Base-by-base conservation (phyloP, 148 eudicot genomes). In the Oxyria digyna region DNA sequence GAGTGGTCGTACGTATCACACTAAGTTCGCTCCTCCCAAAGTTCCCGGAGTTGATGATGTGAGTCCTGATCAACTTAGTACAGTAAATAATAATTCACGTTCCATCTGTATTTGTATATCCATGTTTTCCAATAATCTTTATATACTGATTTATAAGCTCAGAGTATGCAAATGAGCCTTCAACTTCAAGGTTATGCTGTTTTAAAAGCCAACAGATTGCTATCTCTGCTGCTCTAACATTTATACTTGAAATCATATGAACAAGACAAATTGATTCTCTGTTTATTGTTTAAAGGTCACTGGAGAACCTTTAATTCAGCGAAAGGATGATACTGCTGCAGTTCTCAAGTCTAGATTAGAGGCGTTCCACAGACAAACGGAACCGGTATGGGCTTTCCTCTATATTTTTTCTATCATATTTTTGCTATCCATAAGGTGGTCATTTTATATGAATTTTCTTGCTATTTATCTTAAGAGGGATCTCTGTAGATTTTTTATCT, bases 251-350 rank as follows among this genome's bases (percentile, higher is more conserved):
- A 10, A 10, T 29, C 40, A 52, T 32, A 37, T 20, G 15, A 31
- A 14, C 13, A 11, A 31, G 11, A 38, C 62, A 10, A 59, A 41
- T 52, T 37, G 17, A 50, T 31, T 43, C 21, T 49, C 40, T 37
- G n/a, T 37, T 70, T 52, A 42, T 35, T 75, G 18, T 74, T 52
- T 14, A 81, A 68, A 93, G 98, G 90, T 89, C 68, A 84, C 98
- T 43, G 98, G 98, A 49, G 98, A 93, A 75, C 90, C 96, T 75
- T 75, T 93, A 69, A 87, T 87, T 79, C 98, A 93, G 86, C 90
- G 95, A 21, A 89, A 87, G 78, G 98, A 93, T 83, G 98, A 93
- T 69, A 93, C 94, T 29, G 83, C 96, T 72, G 85, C 85, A 65
- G 98, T 86, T 75, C 86, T 93, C 49, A 93, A 86, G 82, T 86